phyloP scores from a whole-genome alignment of 2,329 filamentous ascomycete genomes.

The Penicillium crustosum region DNA sequence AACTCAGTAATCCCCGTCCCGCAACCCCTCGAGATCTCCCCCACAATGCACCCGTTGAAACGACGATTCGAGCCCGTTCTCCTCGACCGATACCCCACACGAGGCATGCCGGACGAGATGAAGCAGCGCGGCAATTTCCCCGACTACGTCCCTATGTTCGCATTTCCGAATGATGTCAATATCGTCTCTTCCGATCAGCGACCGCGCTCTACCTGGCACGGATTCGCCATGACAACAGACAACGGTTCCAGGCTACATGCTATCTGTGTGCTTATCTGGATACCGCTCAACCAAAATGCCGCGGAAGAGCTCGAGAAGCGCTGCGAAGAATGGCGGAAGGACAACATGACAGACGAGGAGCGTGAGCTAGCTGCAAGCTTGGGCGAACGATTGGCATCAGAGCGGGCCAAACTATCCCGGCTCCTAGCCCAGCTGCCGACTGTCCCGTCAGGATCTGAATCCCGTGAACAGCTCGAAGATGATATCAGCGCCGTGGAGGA shows the following conservation, averaged over 20 bases:
- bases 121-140: constrained; percentile 82
- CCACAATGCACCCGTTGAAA: constrained; percentile 93
- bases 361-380: constrained; percentile 89
- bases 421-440: constrained; percentile 79
- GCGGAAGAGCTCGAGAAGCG: constrained; percentile 72
- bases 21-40: constrained; percentile 83
- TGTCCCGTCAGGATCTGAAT: constrained; percentile 74
- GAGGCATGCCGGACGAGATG: constrained; percentile 75
- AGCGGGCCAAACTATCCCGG: constrained; percentile 86
- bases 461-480: constrained; percentile 82
- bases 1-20: constrained; percentile 96
- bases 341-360: constrained; percentile 98
- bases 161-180: constrained; percentile 96
- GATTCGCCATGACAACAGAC: constrained; percentile 94
- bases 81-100: constrained; percentile 88
- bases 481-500: constrained; percentile 95
- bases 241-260: constrained; percentile 91
- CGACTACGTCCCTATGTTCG: constrained; percentile 98
- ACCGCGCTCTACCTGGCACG: constrained; percentile 96
- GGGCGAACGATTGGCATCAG: constrained; percentile 79
- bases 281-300: constrained; percentile 75
- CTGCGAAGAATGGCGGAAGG: constrained; percentile 83
- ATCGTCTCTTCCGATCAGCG: constrained; percentile 94
- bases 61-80: constrained; percentile 94
- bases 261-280: constrained; percentile 89